These are phyloP conservation scores for Monosporascus sp. DNA, from an alignment of 2,329 filamentous ascomycete species.

Conservation along the genomic window DNA sequence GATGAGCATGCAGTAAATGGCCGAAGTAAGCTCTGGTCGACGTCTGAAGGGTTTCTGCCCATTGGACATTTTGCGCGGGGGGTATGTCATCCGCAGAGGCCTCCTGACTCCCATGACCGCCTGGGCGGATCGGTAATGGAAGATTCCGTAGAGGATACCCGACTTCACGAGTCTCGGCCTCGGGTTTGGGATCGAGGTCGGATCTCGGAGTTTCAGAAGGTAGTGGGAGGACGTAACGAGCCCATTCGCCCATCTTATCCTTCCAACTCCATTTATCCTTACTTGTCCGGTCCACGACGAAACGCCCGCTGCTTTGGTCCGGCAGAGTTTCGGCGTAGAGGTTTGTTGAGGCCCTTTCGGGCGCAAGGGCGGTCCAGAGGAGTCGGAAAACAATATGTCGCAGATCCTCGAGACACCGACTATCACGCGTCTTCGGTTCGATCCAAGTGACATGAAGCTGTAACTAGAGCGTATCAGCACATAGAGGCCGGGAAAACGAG, in stretches of 20 bases:
- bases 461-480: conserved; percentile 2
- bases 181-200: neutral
- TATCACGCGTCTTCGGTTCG: conserved; percentile 12
- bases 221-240: conserved; percentile 23
- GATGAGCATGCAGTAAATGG: conserved; percentile 34
- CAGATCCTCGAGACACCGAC: conserved; percentile 29
- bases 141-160: neutral
- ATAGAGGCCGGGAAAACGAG: neutral
- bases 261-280: conserved; percentile 31
- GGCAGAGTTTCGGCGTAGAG: conserved; percentile 11
- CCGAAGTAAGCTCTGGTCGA: conserved; percentile 44
- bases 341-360: conserved; percentile 13
- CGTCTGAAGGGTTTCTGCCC: conserved; percentile 15
- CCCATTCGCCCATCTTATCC: conserved; percentile 28
- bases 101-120: neutral
- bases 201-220: neutral
- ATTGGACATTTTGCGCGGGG: conserved; percentile 13
- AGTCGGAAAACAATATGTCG: conserved; percentile 42
- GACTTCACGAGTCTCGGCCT: conserved; percentile 1
- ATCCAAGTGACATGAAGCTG: conserved; percentile 39
- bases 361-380: conserved; percentile 29
- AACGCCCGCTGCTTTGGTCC: conserved; percentile 16
- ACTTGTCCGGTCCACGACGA: conserved; percentile 23
- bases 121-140: neutral
- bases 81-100: neutral